Percentiles rank a stretch among this genome's conserved stretches.
Conservation (phyloP, 139 green algal species). For the Chlamydomonas sphaeroides region DNA sequence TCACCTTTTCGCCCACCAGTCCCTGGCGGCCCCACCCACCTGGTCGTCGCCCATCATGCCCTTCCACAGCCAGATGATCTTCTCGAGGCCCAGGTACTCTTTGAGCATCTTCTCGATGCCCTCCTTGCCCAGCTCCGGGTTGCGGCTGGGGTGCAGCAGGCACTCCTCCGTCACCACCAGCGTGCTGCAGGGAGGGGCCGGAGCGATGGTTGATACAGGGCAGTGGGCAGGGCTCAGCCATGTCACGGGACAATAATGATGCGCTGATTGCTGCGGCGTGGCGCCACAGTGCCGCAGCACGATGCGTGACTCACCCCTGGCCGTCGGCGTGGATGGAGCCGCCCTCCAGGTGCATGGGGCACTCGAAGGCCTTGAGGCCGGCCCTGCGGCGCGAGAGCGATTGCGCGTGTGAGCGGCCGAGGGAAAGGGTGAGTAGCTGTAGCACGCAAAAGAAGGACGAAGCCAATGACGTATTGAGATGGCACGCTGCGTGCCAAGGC, state of each 20-base stretch:
- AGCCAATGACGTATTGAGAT: too few species aligned
- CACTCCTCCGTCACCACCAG: conserved; percentile 80
- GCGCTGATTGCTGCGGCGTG: too few species aligned
- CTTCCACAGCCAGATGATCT: conserved; percentile 84
- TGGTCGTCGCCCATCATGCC: conserved; percentile 71
- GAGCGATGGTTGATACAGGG: too few species aligned
- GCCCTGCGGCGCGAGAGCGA: too few species aligned
- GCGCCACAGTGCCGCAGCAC: neutral
- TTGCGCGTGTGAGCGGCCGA: too few species aligned
- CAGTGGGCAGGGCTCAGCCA: too few species aligned
- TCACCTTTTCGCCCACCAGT: too few species aligned
- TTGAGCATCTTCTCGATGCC: conserved; percentile 72
- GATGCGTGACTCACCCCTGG: conserved; percentile 51
- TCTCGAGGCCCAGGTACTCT: conserved; percentile 74
- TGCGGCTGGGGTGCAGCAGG: conserved; percentile 78
- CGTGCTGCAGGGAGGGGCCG: conserved; percentile 53
- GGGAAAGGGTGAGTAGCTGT: too few species aligned
- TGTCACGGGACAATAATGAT: too few species aligned
- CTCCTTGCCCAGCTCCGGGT: conserved; percentile 69
- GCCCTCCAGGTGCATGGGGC: conserved; percentile 72
- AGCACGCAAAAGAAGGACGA: too few species aligned
- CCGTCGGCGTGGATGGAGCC: conserved; percentile 79
- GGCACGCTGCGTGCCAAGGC: too few species aligned
- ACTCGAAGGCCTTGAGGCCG: conserved; percentile 67
- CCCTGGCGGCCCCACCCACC: too few species aligned